These are phyloP conservation scores for Globisporangium paroecandrum DNA, from an alignment of 352 stramenopile species.

Conservation along the genomic window DNA sequence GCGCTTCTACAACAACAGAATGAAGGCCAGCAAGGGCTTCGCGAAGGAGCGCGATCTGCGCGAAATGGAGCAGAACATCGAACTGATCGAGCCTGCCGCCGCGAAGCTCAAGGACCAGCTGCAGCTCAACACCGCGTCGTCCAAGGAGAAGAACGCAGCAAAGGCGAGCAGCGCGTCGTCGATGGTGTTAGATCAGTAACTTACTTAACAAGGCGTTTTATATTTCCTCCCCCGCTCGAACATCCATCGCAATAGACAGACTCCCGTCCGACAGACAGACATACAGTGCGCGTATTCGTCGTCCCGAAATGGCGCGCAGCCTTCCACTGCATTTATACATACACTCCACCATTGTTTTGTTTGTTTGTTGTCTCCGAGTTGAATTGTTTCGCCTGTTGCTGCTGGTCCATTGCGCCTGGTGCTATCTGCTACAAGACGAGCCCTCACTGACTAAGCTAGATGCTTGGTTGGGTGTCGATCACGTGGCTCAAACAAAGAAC, in stretches of 20 bases:
- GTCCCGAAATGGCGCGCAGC: not conserved
- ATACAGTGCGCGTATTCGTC: not conserved
- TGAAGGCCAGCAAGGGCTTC: conserved; percentile 86
- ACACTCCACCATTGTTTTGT: not conserved
- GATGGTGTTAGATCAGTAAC: conserved; percentile 88
- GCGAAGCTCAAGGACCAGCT: conserved; percentile 69
- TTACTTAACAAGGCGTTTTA: conserved; percentile 27
- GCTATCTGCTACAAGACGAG: not conserved
- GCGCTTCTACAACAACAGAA: conserved; percentile 97
- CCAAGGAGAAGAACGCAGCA: conserved; percentile 61
- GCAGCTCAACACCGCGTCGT: conserved; percentile 64
- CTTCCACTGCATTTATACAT: not conserved
- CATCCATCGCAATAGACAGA: not conserved
- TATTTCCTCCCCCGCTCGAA: conserved; percentile 5
- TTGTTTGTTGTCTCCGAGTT: not conserved
- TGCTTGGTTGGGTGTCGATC: not conserved
- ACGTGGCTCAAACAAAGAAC: not conserved
- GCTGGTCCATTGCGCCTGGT: not conserved
- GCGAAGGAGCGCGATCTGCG: conserved; percentile 77
- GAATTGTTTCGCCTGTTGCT: not conserved
- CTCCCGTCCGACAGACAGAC: not conserved
- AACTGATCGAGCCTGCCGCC: conserved; percentile 77
- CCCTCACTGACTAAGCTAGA: not conserved
- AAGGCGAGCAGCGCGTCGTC: conserved; percentile 55
- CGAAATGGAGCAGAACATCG: conserved; percentile 84